phyloP scores from a whole-genome alignment of 768 basidiomycete species.

The Cantharellus anzutake region DNA sequence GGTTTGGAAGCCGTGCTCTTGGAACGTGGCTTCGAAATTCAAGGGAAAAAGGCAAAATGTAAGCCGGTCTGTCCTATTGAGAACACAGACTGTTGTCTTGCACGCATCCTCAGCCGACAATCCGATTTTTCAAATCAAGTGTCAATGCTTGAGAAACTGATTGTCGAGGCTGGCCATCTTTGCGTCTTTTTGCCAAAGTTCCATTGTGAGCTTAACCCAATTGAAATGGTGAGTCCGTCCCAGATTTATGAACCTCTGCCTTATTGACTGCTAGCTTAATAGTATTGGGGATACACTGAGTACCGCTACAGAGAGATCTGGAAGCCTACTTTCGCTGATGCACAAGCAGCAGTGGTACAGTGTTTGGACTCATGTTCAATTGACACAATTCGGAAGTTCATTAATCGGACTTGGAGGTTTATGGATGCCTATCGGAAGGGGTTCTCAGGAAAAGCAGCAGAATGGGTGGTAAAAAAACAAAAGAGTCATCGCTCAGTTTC shows the following conservation, averaged over 20 bases:
- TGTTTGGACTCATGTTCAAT: constrained; percentile 20
- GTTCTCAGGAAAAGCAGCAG: background rate
- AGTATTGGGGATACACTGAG: constrained; percentile 5
- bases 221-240: background rate
- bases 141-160: constrained; percentile 8
- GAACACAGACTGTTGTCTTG: constrained; percentile 13
- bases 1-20: constrained; percentile 16
- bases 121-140: constrained; percentile 9
- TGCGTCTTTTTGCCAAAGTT: background rate
- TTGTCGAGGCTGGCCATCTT: background rate
- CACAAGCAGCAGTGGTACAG: background rate
- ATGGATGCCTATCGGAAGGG: background rate
- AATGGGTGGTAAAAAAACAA: background rate
- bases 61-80: constrained; percentile 20
- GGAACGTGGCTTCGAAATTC: background rate
- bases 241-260: background rate
- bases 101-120: constrained; percentile 3
- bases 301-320: constrained; percentile 11
- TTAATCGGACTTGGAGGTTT: background rate
- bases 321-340: constrained; percentile 16
- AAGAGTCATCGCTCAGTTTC: background rate
- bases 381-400: constrained; percentile 13
- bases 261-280: constrained; percentile 7
- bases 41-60: background rate
- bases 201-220: background rate